Percentiles rank a stretch among this genome's conserved stretches.
phyloP scores from a whole-genome alignment of 306 rosid genomes.

The Cucurbita moschata region DNA sequence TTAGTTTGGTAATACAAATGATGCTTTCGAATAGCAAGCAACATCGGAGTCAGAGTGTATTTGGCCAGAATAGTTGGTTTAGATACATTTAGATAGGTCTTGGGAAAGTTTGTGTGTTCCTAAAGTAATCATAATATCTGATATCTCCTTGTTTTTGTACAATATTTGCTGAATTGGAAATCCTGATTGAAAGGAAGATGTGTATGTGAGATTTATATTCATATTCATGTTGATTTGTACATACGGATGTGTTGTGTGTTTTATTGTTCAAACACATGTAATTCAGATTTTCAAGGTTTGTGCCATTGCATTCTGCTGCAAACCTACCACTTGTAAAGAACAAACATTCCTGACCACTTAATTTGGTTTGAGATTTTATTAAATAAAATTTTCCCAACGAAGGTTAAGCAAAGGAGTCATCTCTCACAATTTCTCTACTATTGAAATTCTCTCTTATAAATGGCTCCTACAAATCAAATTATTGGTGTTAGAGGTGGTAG shows the following conservation, averaged over 20 bases:
- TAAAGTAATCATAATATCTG: neutral
- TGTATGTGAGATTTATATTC: neutral
- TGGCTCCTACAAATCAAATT: too few species aligned
- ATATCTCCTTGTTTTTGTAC: conserved; percentile 4
- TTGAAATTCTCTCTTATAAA: too few species aligned
- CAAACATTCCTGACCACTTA: too few species aligned
- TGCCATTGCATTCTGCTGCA: neutral
- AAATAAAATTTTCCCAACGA: too few species aligned
- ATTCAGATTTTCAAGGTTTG: neutral
- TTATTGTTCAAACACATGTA: neutral
- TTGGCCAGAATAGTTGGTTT: neutral
- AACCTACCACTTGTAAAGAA: neutral
- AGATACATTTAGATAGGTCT: neutral
- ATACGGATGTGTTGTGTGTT: neutral
- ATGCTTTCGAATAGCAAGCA: neutral
- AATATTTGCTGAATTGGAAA: neutral
- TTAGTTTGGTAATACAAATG: neutral
- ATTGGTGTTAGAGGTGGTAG: too few species aligned
- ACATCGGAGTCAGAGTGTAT: neutral
- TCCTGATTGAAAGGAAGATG: neutral
- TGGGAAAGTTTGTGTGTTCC: neutral
- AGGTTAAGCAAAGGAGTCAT: too few species aligned
- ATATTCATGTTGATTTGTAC: neutral
- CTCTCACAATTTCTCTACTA: too few species aligned
- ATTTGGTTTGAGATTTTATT: too few species aligned